These are phyloP conservation scores for Aureobasidium pullulans DNA, from an alignment of 2,329 filamentous ascomycete genomes.

Conservation along the genomic window DNA sequence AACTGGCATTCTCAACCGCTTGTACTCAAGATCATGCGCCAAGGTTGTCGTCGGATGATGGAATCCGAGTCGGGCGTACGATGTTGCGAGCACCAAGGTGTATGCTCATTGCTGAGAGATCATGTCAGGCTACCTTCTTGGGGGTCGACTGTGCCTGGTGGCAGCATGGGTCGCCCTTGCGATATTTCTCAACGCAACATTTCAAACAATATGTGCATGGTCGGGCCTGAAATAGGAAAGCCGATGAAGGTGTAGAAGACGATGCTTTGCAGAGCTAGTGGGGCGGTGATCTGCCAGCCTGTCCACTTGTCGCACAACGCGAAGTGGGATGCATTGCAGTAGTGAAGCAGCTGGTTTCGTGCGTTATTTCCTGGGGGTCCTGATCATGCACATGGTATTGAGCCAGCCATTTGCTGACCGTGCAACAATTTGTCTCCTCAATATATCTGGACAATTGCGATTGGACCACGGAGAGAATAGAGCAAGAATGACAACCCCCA, in stretches of 20 bases:
- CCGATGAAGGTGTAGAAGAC: neutral
- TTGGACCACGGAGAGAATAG: neutral
- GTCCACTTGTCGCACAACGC: conserved; percentile 1
- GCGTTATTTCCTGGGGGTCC: conserved; percentile 4
- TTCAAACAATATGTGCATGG: neutral
- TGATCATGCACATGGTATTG: conserved; percentile 1
- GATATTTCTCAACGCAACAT: neutral
- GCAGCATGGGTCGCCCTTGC: neutral
- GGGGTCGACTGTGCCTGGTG: neutral
- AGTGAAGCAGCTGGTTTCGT: neutral
- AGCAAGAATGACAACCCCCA: neutral
- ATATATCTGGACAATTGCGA: neutral
- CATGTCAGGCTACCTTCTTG: neutral
- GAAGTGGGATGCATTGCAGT: conserved; percentile 14
- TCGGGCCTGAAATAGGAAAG: neutral
- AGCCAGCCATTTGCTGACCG: neutral
- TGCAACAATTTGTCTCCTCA: neutral
- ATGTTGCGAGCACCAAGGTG: neutral
- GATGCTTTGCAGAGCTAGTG: conserved; percentile 3
- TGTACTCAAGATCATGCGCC: conserved; percentile 5
- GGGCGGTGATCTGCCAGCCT: conserved; percentile 4
- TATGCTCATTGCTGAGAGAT: neutral
- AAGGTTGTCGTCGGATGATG: neutral
- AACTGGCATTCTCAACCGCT: conserved; percentile 3
- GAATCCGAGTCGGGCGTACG: conserved; percentile 1